Conservation (phyloP, 139 green algal species). For the Volvox reticuliferus region DNA sequence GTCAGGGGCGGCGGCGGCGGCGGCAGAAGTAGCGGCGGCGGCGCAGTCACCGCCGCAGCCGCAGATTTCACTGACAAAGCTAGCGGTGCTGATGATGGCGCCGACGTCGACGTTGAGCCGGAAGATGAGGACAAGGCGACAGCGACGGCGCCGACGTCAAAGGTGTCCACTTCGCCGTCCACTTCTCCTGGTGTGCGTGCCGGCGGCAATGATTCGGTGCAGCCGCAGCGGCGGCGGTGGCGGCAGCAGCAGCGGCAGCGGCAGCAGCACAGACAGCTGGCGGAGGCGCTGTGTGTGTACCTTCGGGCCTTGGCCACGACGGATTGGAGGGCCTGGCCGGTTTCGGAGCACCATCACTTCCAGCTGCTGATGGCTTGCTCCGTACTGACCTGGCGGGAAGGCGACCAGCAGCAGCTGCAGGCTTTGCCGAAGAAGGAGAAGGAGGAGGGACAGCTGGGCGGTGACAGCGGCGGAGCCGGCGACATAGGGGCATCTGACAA, state of each 20-base stretch:
- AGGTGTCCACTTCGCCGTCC: no score
- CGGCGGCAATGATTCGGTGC: neutral
- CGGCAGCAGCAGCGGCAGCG: neutral
- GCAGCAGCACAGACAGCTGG: neutral
- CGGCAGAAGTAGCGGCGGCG: neutral
- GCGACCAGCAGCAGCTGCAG: neutral
- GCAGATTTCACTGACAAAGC: neutral
- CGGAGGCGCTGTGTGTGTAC: neutral
- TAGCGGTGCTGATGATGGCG: neutral
- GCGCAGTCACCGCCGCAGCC: neutral
- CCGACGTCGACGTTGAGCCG: neutral
- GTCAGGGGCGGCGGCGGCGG: neutral
- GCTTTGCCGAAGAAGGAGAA: neutral
- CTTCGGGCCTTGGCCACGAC: neutral
- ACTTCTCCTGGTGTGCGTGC: no score
- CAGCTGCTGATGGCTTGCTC: constrained; percentile 4
- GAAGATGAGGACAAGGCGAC: neutral
- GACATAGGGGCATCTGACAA: neutral
- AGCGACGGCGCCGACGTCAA: neutral
- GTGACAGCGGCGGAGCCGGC: neutral
- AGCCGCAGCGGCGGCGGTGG: no score
- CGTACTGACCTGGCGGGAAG: neutral
- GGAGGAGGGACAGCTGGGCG: neutral
- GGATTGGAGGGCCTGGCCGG: neutral
- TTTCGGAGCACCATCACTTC: neutral